These are phyloP conservation scores for Sclerotinia sclerotiorum DNA, from an alignment of 2,329 filamentous ascomycete species.

Conservation along the genomic window DNA sequence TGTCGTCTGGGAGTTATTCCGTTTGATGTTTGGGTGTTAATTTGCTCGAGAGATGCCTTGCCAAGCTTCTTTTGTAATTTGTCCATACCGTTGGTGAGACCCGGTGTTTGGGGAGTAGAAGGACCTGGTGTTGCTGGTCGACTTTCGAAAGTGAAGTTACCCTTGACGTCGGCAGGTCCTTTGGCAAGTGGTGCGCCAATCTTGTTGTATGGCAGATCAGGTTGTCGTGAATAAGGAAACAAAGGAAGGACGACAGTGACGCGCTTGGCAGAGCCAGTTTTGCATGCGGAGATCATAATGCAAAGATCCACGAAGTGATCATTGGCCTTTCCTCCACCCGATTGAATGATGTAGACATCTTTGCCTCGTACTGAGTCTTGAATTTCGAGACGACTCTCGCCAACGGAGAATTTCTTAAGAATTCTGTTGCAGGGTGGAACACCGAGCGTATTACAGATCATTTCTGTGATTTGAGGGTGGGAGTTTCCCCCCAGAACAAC, in stretches of 20 bases:
- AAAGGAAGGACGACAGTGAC: conserved; percentile 93
- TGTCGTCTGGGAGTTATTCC: conserved; percentile 41
- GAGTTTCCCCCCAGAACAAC: conserved; percentile 91
- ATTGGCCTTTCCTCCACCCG: conserved; percentile 88
- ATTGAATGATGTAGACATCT: conserved; percentile 98
- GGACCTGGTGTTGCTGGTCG: conserved; percentile 82
- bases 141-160: conserved; percentile 86
- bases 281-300: conserved; percentile 98
- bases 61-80: conserved; percentile 70
- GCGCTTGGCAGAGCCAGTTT: conserved; percentile 84
- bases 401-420: conserved; percentile 89
- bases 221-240: conserved; percentile 95
- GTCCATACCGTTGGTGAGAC: conserved; percentile 62
- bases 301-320: conserved; percentile 95
- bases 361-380: conserved; percentile 95
- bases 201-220: conserved; percentile 97
- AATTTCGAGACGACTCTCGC: conserved; percentile 93
- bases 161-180: conserved; percentile 52
- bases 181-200: conserved; percentile 82
- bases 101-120: conserved; percentile 64
- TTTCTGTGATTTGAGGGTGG: conserved; percentile 83
- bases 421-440: conserved; percentile 82
- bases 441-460: conserved; percentile 83
- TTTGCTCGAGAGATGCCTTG: conserved; percentile 62
- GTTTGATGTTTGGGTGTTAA: conserved; percentile 44